Conservation (phyloP, 2,329 filamentous ascomycete species). For the Colletotrichum brevisporum region DNA sequence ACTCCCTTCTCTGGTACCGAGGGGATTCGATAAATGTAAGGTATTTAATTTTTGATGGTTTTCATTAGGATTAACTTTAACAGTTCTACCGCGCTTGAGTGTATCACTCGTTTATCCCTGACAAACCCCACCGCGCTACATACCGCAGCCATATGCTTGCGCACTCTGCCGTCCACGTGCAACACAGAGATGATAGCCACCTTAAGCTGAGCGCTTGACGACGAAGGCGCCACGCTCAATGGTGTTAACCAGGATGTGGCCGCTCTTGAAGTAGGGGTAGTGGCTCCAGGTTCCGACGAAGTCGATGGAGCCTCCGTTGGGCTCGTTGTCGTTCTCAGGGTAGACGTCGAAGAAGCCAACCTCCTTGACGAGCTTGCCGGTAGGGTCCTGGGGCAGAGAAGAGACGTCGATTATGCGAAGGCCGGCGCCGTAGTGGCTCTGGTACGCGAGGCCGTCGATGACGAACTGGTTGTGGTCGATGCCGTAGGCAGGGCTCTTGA, state of each 20-base stretch:
- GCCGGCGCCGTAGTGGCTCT: conserved; percentile 61
- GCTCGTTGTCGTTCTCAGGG: conserved; percentile 49
- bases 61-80: too few species aligned
- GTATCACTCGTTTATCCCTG: too few species aligned
- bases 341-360: conserved; percentile 62
- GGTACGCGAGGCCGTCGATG: conserved; percentile 57
- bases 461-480: conserved; percentile 63
- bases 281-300: conserved; percentile 43
- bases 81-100: too few species aligned
- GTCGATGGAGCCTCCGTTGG: conserved; percentile 40
- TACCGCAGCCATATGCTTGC: too few species aligned
- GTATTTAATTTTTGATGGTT: too few species aligned
- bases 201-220: conserved; percentile 40
- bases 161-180: too few species aligned
- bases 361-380: conserved; percentile 55
- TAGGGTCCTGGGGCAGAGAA: conserved; percentile 50
- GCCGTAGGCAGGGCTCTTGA: conserved; percentile 50
- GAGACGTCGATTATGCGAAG: conserved; percentile 53
- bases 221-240: conserved; percentile 44
- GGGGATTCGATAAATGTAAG: too few species aligned
- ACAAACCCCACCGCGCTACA: too few species aligned
- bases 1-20: too few species aligned
- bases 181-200: background rate
- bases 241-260: conserved; percentile 44
- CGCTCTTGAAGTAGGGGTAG: conserved; percentile 43